Evolutionary conservation across 2,329 filamentous ascomycete species (phyloP).

Genomic region (Cryphonectria nitschkei): DNA sequence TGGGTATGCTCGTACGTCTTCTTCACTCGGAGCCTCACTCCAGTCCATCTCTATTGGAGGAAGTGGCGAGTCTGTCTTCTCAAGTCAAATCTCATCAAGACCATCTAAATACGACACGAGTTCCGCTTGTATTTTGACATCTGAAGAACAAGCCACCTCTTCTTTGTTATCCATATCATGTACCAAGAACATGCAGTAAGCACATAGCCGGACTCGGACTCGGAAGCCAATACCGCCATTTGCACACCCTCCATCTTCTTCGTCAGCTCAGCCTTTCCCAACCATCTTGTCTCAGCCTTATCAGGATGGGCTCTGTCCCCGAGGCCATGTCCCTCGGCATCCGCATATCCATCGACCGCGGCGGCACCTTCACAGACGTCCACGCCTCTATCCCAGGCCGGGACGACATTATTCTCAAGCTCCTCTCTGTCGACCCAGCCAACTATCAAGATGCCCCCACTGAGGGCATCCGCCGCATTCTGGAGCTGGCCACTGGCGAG

Average conservation of each 20-base stretch:
- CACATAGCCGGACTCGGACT: not conserved
- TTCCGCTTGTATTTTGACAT: not conserved
- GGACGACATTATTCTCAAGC: constrained; percentile 70
- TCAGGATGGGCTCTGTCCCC: constrained; percentile 19
- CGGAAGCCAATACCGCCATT: not conserved
- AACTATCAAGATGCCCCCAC: constrained; percentile 72
- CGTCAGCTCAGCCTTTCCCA: not conserved
- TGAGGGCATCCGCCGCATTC: constrained; percentile 65
- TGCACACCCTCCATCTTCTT: not conserved
- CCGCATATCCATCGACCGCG: constrained; percentile 48
- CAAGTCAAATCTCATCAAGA: no score
- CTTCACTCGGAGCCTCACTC: constrained; percentile 7
- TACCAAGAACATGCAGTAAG: not conserved
- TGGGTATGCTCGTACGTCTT: not conserved
- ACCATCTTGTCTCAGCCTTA: not conserved
- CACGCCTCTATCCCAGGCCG: constrained; percentile 63
- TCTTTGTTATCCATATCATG: not conserved
- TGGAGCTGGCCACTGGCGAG: constrained; percentile 41
- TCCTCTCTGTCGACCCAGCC: constrained; percentile 67
- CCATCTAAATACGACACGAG: not conserved
- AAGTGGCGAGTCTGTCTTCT: not conserved
- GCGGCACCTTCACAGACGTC: constrained; percentile 69
- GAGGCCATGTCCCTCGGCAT: constrained; percentile 19
- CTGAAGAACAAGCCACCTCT: not conserved
- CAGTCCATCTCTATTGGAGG: not conserved